Evolutionary conservation across 495 filamentous ascomycete genomes (phyloP), one percentile per base, ranked within the genome.

Genomic region (Acidiella bohemica): DNA sequence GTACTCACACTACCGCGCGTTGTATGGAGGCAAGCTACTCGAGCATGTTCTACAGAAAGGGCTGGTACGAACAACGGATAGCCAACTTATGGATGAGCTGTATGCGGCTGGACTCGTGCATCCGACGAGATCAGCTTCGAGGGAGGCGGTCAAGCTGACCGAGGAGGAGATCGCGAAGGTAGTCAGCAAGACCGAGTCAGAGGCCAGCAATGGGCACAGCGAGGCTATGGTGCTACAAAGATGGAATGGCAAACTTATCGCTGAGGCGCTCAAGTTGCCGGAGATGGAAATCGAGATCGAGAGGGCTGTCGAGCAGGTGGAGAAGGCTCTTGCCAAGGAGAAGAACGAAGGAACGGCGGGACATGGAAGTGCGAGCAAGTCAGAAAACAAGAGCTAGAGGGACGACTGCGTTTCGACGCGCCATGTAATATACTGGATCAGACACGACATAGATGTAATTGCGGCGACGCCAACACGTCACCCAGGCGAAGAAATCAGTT

Each of bases 271-370:
- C 34, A 39, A 55, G 17, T 53, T 93, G 18, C 85, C 88, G 0
- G 82, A 84, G 39, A 71, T 96, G 38, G 78, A 79, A 36, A 60
- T 81, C n/a, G 90, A 96, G 61, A 75, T 93, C 1, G 85, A 95
- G 52, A 67, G 88, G 20, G 88, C 88, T 3, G 80, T 90, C 26
- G 73, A 80, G 65, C 88, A 96, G 64, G 81, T 95, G 1, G 73
- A 85, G 53, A 71, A 68, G 42, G 68, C 30, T 2, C 58, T 64
- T 18, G 74, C 27, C 60, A 73, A 39, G 65, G 66, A 30, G 55
- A 59, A 36, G 56, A 58, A 41, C n/a, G n/a, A n/a, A n/a, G n/a
- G n/a, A n/a, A n/a, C n/a, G n/a, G n/a, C n/a, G n/a, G n/a, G n/a
- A n/a, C n/a, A n/a, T n/a, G n/a, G n/a, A n/a, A n/a, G n/a, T n/a